phyloP scores from a whole-genome alignment of 1,139 yeast species.

The Suzukiozyma palmioleophila region DNA sequence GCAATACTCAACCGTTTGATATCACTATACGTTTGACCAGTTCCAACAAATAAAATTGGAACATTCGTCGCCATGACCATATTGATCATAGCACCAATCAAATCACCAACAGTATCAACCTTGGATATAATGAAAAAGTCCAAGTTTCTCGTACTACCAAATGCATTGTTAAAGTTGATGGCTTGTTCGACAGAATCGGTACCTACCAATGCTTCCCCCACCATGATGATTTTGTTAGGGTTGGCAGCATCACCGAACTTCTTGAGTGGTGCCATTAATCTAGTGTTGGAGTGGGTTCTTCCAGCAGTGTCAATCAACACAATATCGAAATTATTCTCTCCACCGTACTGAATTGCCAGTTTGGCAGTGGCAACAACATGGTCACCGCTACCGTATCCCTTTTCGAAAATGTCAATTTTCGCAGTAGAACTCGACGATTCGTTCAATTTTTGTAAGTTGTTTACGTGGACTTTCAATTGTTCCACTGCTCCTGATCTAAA shows the following conservation, averaged over 20 bases:
- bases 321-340: conserved; percentile 62
- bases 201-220: conserved; percentile 96
- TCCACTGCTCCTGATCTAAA: conserved; percentile 98
- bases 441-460: conserved; percentile 59
- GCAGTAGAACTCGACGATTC: conserved; percentile 35
- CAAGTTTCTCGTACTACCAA: conserved; percentile 75
- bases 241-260: conserved; percentile 94
- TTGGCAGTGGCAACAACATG: conserved; percentile 92
- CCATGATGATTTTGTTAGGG: conserved; percentile 97
- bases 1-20: conserved; percentile 87
- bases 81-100: conserved; percentile 95
- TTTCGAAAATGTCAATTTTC: conserved; percentile 78
- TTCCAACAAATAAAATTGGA: conserved; percentile 92
- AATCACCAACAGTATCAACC: conserved; percentile 96
- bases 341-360: conserved; percentile 74
- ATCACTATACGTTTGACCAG: conserved; percentile 96
- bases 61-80: conserved; percentile 97
- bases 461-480: conserved; percentile 90
- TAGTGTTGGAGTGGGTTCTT: conserved; percentile 91
- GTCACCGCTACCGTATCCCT: conserved; percentile 96
- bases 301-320: conserved; percentile 97
- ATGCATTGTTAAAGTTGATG: conserved; percentile 84
- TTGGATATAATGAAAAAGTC: conserved; percentile 93
- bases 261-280: conserved; percentile 92
- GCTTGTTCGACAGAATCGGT: conserved; percentile 98